A percentile compares a stretch with the other conserved stretches of the same genome.
Evolutionary conservation across 192 early-diverging fungal species (phyloP).

Genomic region (Coemansia sp.): DNA sequence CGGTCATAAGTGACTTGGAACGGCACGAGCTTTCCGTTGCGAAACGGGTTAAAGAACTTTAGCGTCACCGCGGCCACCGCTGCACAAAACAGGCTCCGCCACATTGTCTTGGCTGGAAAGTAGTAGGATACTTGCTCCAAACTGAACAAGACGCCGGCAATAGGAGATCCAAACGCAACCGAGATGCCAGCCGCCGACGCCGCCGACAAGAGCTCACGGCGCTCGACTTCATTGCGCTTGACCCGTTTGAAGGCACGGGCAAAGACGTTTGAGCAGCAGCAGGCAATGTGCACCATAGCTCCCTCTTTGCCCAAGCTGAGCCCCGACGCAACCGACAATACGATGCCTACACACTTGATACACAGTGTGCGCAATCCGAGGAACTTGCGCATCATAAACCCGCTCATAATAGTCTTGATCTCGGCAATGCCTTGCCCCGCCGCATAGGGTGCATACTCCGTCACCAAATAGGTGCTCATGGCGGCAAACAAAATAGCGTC

Average conservation of each 20-base stretch:
- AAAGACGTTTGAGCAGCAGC: slow-evolving; percentile 90
- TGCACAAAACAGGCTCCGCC: slow-evolving; percentile 93
- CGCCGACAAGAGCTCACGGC: slow-evolving; percentile 81
- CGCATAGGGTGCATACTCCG: slow-evolving; percentile 77
- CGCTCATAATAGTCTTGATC: slow-evolving; percentile 81
- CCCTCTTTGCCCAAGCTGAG: slow-evolving; percentile 95
- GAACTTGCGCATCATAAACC: slow-evolving; percentile 74
- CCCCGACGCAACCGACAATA: slow-evolving; percentile 86
- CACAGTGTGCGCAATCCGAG: slow-evolving; percentile 69
- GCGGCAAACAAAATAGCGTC: slow-evolving; percentile 65
- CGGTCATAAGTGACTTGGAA: slow-evolving; percentile 90
- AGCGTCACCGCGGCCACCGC: slow-evolving; percentile 85
- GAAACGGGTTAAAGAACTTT: slow-evolving; percentile 83
- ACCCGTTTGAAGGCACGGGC: slow-evolving; percentile 79
- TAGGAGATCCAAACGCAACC: slow-evolving; percentile 96
- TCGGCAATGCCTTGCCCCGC: slow-evolving; percentile 81
- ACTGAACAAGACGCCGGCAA: slow-evolving; percentile 78
- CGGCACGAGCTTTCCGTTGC: slow-evolving; percentile 81
- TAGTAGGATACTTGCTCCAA: slow-evolving; percentile 63
- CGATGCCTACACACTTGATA: slow-evolving; percentile 88
- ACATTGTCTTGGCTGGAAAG: slow-evolving; percentile 94
- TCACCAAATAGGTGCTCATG: slow-evolving; percentile 75
- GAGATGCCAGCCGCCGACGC: slow-evolving; percentile 96
- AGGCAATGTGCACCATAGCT: slow-evolving; percentile 93
- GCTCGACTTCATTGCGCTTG: slow-evolving; percentile 79